Base-by-base conservation (phyloP, 768 basidiomycete genomes). In the Suillus decipiens region DNA sequence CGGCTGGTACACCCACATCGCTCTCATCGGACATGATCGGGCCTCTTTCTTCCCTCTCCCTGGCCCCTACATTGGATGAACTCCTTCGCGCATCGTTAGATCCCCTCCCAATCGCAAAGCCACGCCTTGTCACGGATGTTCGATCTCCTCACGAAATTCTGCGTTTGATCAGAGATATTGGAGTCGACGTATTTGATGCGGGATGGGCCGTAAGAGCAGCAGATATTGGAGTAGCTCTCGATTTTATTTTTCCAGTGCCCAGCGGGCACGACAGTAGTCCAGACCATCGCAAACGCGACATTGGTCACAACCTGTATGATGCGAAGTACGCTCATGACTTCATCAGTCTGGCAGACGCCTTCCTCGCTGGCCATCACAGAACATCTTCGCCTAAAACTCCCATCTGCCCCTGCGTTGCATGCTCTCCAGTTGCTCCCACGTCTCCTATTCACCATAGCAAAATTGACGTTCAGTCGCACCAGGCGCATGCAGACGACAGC, bases 231-330 rank as follows among this genome's bases (percentile, higher is more conserved):
- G 76, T 95, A 17, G 91, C 88, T 0, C 78, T 96, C 8, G 93
- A 95, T 68, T 94, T 95, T 71, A 70, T 69, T 4, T 95, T 96
- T 71, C 93, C 91, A 0, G 80, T 74, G 8, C 67, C 68, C 0
- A 64, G 66, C 10, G 33, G 45, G 33, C 59, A 62, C 12, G 63
- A 36, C 9, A 53, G 19, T 24, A 43, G 47, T 5, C 28, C 31
- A 9, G n/a, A 37, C 9, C 68, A 57, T 22, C 51, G 34, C n/a
- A 28, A 50, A 7, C 66, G 65, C 10, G 80, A 85, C 48, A 67
- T 93, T 9, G 93, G 92, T 0, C 86, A 90, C 66, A 94, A 94
- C 65, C 72, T 96, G 4, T 95, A 91, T 68, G 78, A 85, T 51
- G 50, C 70, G 5, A 51, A 62, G 1, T 93, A 92, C 64, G 78